A percentile compares a stretch with the other conserved stretches of the same genome.
Evolutionary conservation across 306 rosid genomes (phyloP).

Genomic region (Inga laurina): DNA sequence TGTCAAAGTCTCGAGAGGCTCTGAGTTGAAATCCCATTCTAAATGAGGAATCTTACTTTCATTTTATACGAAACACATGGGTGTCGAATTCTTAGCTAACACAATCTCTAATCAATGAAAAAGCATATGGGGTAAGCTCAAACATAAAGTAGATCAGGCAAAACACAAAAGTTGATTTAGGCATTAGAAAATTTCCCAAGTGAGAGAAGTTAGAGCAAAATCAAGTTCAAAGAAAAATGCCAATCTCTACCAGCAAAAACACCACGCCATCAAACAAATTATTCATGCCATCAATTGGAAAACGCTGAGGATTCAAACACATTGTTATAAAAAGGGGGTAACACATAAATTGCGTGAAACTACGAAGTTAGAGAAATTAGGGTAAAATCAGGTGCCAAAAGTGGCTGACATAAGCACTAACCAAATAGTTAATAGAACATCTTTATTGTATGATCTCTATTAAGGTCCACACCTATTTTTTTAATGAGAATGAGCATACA

Average conservation of each 20-base stretch:
- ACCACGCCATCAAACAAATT: background rate
- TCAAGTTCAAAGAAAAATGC: no score
- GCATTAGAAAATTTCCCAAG: background rate
- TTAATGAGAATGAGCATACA: background rate
- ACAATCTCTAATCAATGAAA: constrained; percentile 12
- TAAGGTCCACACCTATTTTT: background rate
- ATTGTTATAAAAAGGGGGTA: background rate
- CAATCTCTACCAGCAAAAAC: background rate
- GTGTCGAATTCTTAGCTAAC: constrained; percentile 3
- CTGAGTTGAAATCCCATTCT: background rate
- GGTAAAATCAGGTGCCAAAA: background rate
- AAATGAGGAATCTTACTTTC: background rate
- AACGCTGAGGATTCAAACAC: background rate
- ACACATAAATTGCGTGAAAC: background rate
- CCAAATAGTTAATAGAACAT: background rate
- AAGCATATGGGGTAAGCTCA: background rate
- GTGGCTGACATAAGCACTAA: background rate
- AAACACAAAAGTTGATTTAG: background rate
- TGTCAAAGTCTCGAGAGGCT: background rate
- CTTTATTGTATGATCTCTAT: background rate
- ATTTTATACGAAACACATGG: background rate
- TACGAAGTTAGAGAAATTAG: background rate
- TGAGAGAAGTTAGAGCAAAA: background rate
- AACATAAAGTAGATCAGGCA: background rate
- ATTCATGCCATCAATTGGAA: constrained; percentile 20